Evolutionary conservation across 1,284 basidiomycete species (phyloP), one percentile per base, ranked within the genome.

Genomic region (Trichosporon coremiiforme): DNA sequence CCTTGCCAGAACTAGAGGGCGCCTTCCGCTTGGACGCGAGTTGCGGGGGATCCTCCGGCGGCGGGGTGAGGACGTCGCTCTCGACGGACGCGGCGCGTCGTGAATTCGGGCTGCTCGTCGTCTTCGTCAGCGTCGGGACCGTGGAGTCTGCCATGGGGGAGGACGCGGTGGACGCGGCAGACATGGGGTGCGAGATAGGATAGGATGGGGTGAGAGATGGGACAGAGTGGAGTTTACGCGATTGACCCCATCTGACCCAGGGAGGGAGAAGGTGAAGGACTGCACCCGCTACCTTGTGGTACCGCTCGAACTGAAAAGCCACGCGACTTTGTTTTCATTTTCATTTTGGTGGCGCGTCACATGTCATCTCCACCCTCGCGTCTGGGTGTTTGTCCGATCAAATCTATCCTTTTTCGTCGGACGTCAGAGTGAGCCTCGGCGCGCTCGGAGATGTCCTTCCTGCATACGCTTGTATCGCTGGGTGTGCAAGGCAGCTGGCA

Each of bases 111-210:
- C 29, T 35, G 22, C 35, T 29, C 35, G 53, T 41, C 36, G 33
- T 67, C 55, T 47, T 57, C 47, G 35, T 63, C 55, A 38, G 33
- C 33, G 36, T 67, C 17, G 45, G 38, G 29, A 50, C 35, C 15
- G 47, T 47, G n/a, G 35, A 38, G 35, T 38, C 50, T 5, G 47
- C 66, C 45, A 38, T 50, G 4, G 35, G 29, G 47, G 66, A 66
- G 89, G 0, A 62, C 17, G 38, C 10, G 25, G 25, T 25, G 89
- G 0, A 62, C 17, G 47, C 47, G 50, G 22, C 57, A 13, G 57
- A 62, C 57, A 62, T 62, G 17, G 25, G 57, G 53, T 15, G 53
- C 36, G 25, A 25, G 25, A 25, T 38, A 13, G 36, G 12, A 10
- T 38, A 13, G 13, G 25, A 25, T 25, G 25, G 25, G 25, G 13